Conservation (phyloP, 2,329 filamentous ascomycete genomes). For the Orbilia quercus region DNA sequence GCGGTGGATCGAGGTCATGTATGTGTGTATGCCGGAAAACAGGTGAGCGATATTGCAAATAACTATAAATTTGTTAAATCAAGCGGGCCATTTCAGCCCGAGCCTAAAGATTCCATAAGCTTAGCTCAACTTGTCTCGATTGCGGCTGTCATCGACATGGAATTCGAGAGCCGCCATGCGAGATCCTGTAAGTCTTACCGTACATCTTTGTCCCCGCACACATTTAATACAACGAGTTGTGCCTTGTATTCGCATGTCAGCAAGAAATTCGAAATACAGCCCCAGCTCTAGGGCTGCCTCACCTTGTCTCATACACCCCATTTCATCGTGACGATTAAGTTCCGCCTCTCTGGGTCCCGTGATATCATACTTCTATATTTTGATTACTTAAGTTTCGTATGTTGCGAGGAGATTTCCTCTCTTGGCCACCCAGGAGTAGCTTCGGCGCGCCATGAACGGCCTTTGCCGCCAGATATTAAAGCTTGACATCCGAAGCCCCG, state of each 20-base stretch:
- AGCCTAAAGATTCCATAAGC: not conserved
- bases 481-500: constrained; percentile 16
- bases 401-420: not conserved
- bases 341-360: not conserved
- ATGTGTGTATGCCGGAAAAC: no score
- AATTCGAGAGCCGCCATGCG: not conserved
- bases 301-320: no score
- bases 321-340: not conserved
- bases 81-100: not conserved
- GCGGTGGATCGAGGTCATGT: no score
- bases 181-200: constrained; percentile 38
- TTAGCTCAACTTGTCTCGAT: not conserved
- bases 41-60: no score
- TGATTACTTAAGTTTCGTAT: not conserved
- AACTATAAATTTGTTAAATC: no score
- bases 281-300: no score
- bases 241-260: no score
- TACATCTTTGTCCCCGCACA: no score
- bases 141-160: constrained; percentile 18
- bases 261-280: not conserved
- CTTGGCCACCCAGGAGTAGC: not conserved
- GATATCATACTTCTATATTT: not conserved
- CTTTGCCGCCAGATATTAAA: constrained; percentile 23
- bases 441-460: constrained; percentile 18
- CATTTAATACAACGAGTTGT: no score